Evolutionary conservation across 768 basidiomycete genomes (phyloP).

Genomic region (Podaxis sp.): DNA sequence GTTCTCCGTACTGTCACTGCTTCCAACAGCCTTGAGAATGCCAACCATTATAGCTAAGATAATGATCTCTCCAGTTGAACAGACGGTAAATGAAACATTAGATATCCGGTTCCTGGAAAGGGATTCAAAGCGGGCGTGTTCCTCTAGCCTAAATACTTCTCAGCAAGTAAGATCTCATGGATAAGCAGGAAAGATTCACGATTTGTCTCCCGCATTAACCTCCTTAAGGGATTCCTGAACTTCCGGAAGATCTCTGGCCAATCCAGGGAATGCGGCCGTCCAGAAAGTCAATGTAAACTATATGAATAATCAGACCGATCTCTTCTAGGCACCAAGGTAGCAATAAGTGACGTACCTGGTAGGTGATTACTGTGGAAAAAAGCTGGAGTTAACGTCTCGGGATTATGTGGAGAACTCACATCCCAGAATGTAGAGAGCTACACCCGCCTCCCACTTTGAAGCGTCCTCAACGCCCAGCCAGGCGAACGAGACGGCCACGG

Average conservation of each 20-base stretch:
- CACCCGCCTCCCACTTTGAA: slow-evolving; percentile 61
- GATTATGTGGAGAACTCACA: slow-evolving; percentile 36
- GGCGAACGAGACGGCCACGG: slow-evolving; percentile 68
- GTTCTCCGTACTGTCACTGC: slow-evolving; percentile 61
- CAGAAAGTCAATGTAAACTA: slow-evolving; percentile 76
- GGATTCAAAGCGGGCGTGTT: slow-evolving; percentile 58
- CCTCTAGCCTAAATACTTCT: slow-evolving; percentile 34
- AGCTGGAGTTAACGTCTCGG: slow-evolving; percentile 10
- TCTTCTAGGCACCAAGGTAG: not conserved
- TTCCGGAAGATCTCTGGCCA: slow-evolving; percentile 69
- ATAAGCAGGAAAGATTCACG: slow-evolving; percentile 31
- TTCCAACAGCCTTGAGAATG: slow-evolving; percentile 65
- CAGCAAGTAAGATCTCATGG: not conserved
- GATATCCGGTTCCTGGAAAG: slow-evolving; percentile 71
- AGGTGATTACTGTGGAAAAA: slow-evolving; percentile 56
- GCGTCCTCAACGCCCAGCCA: slow-evolving; percentile 76
- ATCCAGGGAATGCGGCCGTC: slow-evolving; percentile 81
- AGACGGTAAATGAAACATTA: slow-evolving; percentile 71
- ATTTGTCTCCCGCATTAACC: slow-evolving; percentile 42
- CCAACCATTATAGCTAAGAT: slow-evolving; percentile 75
- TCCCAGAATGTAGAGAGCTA: slow-evolving; percentile 63
- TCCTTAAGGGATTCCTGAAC: slow-evolving; percentile 52
- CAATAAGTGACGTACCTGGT: slow-evolving; percentile 45
- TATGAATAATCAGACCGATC: not conserved
- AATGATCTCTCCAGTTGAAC: slow-evolving; percentile 68